Percentiles rank a stretch among this genome's conserved stretches.
Conservation (phyloP, 331 rosid genomes). For the Pyracantha coccinea region DNA sequence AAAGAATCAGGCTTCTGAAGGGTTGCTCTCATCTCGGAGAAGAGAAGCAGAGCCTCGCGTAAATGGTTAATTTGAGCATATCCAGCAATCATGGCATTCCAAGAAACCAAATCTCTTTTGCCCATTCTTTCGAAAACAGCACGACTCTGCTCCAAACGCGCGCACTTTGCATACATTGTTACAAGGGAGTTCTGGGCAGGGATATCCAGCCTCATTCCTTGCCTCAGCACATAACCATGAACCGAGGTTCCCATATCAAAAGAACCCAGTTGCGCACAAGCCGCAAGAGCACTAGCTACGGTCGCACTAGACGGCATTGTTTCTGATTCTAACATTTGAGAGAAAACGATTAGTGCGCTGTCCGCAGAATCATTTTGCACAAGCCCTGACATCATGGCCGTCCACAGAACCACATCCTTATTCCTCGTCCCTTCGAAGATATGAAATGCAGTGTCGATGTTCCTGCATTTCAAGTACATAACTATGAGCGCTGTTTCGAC, state of each 20-base stretch:
- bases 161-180: constrained; percentile 84
- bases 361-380: constrained; percentile 58
- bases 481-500: constrained; percentile 56
- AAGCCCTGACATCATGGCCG: constrained; percentile 95
- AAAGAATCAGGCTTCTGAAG: constrained; percentile 72
- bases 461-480: constrained; percentile 55
- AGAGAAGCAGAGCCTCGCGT: constrained; percentile 43
- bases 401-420: constrained; percentile 75
- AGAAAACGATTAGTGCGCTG: constrained; percentile 51
- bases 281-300: constrained; percentile 63
- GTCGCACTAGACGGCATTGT: constrained; percentile 62
- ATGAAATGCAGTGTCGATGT: constrained; percentile 40
- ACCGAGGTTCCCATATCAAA: constrained; percentile 48
- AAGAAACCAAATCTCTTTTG: constrained; percentile 74
- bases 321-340: constrained; percentile 44
- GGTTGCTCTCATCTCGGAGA: constrained; percentile 54
- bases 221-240: constrained; percentile 64
- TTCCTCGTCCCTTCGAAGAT: constrained; percentile 38
- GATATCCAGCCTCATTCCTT: constrained; percentile 42
- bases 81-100: constrained; percentile 80
- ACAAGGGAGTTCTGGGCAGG: constrained; percentile 84
- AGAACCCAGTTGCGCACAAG: constrained; percentile 69
- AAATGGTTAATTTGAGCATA: constrained; percentile 66
- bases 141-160: constrained; percentile 48
- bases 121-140: constrained; percentile 48